Percentiles rank a stretch among this genome's conserved stretches.
phyloP scores from a whole-genome alignment of 2,329 filamentous ascomycete species.

The Leptographium radiaticola region DNA sequence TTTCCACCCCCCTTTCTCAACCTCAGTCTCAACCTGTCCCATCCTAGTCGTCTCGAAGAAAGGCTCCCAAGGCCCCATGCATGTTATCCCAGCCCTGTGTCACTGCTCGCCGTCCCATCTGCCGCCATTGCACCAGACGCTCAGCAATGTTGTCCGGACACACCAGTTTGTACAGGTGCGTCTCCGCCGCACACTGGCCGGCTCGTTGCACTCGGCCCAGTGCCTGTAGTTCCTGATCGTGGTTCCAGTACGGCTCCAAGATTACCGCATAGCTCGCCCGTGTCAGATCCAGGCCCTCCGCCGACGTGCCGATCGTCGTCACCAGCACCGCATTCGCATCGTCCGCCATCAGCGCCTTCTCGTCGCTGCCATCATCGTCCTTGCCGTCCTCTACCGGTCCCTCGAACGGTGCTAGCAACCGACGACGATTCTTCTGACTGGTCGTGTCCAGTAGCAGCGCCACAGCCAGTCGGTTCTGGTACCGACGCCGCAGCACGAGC shows the following conservation, averaged over 20 bases:
- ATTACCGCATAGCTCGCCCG: slow-evolving; percentile 1
- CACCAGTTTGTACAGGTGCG: background rate
- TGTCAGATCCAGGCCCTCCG: slow-evolving; percentile 2
- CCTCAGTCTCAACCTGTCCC: no score
- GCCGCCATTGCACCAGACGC: background rate
- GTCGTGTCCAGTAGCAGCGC: background rate
- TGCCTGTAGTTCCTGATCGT: slow-evolving; percentile 1
- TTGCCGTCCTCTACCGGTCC: background rate
- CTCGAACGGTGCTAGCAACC: background rate
- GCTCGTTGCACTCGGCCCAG: background rate
- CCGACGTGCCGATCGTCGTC: background rate
- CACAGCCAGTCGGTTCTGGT: background rate
- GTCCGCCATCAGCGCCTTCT: background rate
- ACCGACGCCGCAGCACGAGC: background rate
- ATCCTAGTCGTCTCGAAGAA: background rate
- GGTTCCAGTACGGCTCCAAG: slow-evolving; percentile 2
- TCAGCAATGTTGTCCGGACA: slow-evolving; percentile 1
- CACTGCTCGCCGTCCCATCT: slow-evolving; percentile 1
- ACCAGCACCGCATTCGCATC: background rate
- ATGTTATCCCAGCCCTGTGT: background rate
- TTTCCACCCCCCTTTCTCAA: no score
- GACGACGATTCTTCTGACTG: background rate
- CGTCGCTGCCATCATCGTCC: background rate
- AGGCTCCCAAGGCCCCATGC: background rate
- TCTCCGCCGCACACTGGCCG: background rate